phyloP scores from a whole-genome alignment of 2,329 filamentous ascomycete species.

The Hypoxylon sp. region DNA sequence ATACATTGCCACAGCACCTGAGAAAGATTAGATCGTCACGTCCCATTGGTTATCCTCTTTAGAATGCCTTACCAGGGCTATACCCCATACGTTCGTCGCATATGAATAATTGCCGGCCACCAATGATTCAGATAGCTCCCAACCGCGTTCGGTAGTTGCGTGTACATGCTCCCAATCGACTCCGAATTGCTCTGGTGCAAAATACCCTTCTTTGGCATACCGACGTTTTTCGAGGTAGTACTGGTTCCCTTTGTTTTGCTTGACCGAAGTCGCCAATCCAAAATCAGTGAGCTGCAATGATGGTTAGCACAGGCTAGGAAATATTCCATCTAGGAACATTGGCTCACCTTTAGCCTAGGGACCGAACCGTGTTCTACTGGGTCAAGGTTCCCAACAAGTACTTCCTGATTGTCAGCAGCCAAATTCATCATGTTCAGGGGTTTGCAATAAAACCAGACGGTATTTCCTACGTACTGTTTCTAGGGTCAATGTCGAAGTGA shows the following conservation, averaged over 20 bases:
- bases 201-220: constrained; percentile 18
- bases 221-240: constrained; percentile 26
- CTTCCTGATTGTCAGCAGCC: constrained; percentile 15
- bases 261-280: constrained; percentile 21
- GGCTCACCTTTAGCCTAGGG: constrained; percentile 37
- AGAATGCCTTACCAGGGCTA: constrained; percentile 29
- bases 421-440: neutral
- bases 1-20: constrained; percentile 40
- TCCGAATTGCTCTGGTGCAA: constrained; percentile 40
- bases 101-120: constrained; percentile 38
- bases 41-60: neutral
- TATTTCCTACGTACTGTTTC: constrained; percentile 29
- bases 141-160: neutral
- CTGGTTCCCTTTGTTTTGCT: constrained; percentile 30
- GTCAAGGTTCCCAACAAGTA: constrained; percentile 32
- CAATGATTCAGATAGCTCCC: constrained; percentile 29
- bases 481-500: constrained; percentile 40
- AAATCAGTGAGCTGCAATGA: constrained; percentile 35
- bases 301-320: constrained; percentile 1
- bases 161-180: constrained; percentile 35
- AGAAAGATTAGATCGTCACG: constrained; percentile 10
- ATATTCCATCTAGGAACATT: neutral
- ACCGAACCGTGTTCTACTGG: constrained; percentile 29
- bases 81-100: constrained; percentile 35
- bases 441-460: neutral